These are phyloP conservation scores for Pharnaceum exiguum DNA, from an alignment of 148 eudicot genomes.

Conservation along the genomic window DNA sequence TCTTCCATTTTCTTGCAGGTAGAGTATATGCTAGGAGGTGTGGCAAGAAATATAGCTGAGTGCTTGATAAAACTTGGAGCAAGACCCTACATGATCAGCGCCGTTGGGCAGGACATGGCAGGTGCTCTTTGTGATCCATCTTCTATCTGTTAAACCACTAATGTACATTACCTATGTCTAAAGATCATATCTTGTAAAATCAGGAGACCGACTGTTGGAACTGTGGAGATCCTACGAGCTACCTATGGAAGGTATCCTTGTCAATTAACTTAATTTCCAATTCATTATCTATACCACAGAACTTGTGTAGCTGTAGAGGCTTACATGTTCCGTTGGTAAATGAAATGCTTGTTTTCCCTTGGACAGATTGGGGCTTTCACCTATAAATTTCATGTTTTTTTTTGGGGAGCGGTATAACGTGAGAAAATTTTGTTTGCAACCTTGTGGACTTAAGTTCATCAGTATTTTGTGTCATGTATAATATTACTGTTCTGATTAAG, in stretches of 20 bases:
- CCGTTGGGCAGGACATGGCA: constrained; percentile 79
- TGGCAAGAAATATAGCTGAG: constrained; percentile 90
- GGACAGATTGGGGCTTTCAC: too few relatives aligned
- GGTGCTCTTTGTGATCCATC: constrained; percentile 28
- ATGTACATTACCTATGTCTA: background rate
- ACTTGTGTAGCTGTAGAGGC: background rate
- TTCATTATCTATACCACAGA: background rate
- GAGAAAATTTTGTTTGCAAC: too few relatives aligned
- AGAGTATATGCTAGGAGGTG: constrained; percentile 71
- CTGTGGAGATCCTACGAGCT: constrained; percentile 71
- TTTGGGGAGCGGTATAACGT: too few relatives aligned
- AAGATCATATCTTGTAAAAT: constrained; percentile 7
- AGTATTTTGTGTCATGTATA: background rate
- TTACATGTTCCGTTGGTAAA: background rate
- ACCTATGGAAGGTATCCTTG: constrained; percentile 46
- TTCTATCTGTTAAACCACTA: background rate
- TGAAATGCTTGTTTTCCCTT: background rate
- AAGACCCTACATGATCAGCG: constrained; percentile 72
- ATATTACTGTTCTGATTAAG: background rate
- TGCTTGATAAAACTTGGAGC: constrained; percentile 82
- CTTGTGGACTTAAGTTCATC: too few relatives aligned
- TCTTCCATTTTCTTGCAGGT: constrained; percentile 34
- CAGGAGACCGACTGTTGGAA: constrained; percentile 70
- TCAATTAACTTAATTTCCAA: background rate
- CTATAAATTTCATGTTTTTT: too few relatives aligned